Conservation (phyloP, 1,284 basidiomycete genomes). For the Melampsora americana region DNA sequence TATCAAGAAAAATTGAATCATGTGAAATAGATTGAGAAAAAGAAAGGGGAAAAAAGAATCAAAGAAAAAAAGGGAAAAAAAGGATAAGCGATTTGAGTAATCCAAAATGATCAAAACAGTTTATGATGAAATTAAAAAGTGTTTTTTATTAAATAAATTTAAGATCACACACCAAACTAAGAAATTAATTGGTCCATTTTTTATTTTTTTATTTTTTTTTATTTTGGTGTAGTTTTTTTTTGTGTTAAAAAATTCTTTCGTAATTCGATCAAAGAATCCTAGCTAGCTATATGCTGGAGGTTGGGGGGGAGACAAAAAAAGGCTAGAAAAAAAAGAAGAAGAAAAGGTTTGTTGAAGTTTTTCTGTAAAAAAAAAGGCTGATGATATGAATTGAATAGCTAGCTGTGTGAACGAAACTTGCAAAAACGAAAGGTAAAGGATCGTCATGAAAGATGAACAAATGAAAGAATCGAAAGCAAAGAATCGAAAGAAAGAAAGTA, state of each 20-base stretch:
- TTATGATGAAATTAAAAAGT: no score
- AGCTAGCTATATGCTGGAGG: neutral
- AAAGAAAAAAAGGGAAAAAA: neutral
- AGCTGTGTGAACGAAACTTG: neutral
- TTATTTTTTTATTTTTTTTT: no score
- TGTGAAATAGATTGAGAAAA: neutral
- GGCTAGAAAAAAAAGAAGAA: neutral
- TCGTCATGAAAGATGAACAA: neutral
- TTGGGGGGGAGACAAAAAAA: neutral
- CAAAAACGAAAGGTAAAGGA: neutral
- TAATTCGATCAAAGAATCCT: no score
- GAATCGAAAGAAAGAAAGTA: neutral
- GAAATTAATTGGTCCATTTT: no score
- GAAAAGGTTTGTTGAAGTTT: neutral
- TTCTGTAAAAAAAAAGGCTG: neutral
- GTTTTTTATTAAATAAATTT: no score
- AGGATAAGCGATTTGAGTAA: neutral
- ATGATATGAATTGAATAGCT: neutral
- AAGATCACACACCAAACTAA: no score
- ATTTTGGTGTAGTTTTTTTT: no score
- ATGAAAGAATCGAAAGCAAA: neutral
- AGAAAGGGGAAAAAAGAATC: neutral
- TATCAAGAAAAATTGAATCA: neutral
- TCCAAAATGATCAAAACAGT: no score
- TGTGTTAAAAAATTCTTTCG: no score